Evolutionary conservation across 140 eudicot genomes (phyloP), one percentile per base, ranked within the genome.

Genomic region (Flaveria floridana): DNA sequence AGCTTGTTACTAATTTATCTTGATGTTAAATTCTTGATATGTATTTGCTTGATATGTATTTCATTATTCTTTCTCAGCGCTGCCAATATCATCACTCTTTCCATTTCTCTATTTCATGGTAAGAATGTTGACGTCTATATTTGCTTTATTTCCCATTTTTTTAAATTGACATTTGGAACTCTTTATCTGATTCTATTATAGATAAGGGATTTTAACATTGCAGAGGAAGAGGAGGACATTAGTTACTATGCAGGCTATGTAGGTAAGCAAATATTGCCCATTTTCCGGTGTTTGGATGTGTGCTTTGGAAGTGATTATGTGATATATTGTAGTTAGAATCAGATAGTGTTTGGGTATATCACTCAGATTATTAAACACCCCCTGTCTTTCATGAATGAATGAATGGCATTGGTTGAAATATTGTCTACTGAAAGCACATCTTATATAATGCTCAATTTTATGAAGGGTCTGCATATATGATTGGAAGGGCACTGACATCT

Each of bases 21-120:
- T 37, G 67, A 48, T 50, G 47, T 79, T 19, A 39, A 25, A 25
- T 50, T 42, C 2, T 42, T 30, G 37, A 30, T 30, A 30, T 3
- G 34, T 28, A 3, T 28, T 28, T 34, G 25, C 64, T 77, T 84
- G 28, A 76, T 55, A 21, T 50, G 30, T 65, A 41, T 81, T 48
- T 28, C 69, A 57, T 23, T 77, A 69, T 76, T 30, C 64, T 21
- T 82, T 80, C 61, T 52, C 98, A 93, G 97, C 94, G 25, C 80
- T 90, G 78, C 91, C 98, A 12, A 85, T 88, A 69, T 85, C 98
- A 18, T 93, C 92, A 25, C 96, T 94, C 82, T 94, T 86, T 75
- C 97, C 97, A 0, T 94, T 85, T 81, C 94, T 94, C 42, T 94
- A 93, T 78, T 89, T 89, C 76, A 89, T 89, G 96, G 96, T 89